Conservation (phyloP, 2,329 filamentous ascomycete genomes). For the Diplocarpon mali region DNA sequence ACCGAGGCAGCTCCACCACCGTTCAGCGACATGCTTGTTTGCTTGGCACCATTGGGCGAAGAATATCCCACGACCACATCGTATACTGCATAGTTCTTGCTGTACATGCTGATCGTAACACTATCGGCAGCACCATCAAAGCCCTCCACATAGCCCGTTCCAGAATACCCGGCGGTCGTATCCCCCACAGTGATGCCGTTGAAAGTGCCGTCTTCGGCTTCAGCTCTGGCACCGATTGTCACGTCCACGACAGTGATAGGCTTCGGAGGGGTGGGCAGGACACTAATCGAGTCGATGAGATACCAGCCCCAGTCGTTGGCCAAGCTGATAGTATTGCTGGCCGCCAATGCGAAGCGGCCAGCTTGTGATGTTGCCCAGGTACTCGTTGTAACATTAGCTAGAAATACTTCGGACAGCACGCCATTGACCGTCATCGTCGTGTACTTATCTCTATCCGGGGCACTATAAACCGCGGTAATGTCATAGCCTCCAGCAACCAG, state of each 20-base stretch:
- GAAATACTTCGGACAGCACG: slow-evolving; percentile 32
- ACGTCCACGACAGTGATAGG: slow-evolving; percentile 11
- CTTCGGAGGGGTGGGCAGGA: slow-evolving; percentile 4
- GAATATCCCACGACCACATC: slow-evolving; percentile 35
- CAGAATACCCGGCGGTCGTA: slow-evolving; percentile 31
- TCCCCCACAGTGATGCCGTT: slow-evolving; percentile 32
- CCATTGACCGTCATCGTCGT: slow-evolving; percentile 34
- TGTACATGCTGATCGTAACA: slow-evolving; percentile 33
- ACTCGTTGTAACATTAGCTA: slow-evolving; percentile 29
- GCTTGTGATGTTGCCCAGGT: slow-evolving; percentile 31
- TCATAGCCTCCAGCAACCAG: slow-evolving; percentile 32
- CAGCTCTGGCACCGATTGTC: slow-evolving; percentile 12
- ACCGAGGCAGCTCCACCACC: slow-evolving; percentile 32
- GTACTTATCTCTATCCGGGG: slow-evolving; percentile 36
- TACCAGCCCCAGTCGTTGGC: slow-evolving; percentile 38
- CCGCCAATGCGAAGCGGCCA: slow-evolving; percentile 34
- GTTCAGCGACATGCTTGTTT: slow-evolving; percentile 34
- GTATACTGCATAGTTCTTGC: slow-evolving; percentile 29
- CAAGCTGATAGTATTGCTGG: slow-evolving; percentile 34
- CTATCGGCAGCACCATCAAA: slow-evolving; percentile 34
- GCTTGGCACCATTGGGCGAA: slow-evolving; percentile 36
- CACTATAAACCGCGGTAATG: slow-evolving; percentile 33
- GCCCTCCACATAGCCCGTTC: slow-evolving; percentile 36
- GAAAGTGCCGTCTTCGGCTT: slow-evolving; percentile 34
- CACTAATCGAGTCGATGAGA: slow-evolving; percentile 34